Conservation (phyloP, 179 eudicot genomes). For the Beta lomatogona region DNA sequence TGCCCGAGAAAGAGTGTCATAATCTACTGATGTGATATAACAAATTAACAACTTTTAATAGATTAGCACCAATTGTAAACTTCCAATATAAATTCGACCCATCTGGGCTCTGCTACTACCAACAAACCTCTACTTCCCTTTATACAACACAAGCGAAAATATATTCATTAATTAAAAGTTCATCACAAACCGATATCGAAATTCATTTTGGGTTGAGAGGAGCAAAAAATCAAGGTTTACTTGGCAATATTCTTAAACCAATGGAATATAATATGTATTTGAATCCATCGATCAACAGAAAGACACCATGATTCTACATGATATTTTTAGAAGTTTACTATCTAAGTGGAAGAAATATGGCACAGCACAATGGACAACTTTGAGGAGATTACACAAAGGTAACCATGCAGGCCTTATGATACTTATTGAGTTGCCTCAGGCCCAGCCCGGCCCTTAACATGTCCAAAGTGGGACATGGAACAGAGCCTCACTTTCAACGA, state of each 20-base stretch:
- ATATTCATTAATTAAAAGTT: not conserved
- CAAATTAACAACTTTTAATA: not conserved
- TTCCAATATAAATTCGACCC: not conserved
- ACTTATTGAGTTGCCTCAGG: not conserved
- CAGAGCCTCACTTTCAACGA: no score
- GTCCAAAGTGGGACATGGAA: no score
- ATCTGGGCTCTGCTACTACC: not conserved
- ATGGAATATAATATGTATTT: not conserved
- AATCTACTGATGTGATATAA: no score
- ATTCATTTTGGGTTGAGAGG: not conserved
- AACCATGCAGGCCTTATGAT: constrained; percentile 3
- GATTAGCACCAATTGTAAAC: not conserved
- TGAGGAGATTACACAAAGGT: not conserved
- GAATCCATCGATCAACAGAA: not conserved
- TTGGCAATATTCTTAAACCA: not conserved
- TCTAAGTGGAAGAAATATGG: not conserved
- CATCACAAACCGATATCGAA: not conserved
- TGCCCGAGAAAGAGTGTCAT: not conserved
- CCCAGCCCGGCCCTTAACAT: no score
- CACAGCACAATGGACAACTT: constrained; percentile 2
- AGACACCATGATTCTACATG: not conserved
- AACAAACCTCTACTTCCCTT: not conserved
- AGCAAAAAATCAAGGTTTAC: not conserved
- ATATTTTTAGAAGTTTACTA: not conserved
- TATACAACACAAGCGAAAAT: not conserved